Percentiles rank a stretch among this genome's conserved stretches.
Evolutionary conservation across 2,329 filamentous ascomycete genomes (phyloP).

Genomic region (Colletotrichum phormii): DNA sequence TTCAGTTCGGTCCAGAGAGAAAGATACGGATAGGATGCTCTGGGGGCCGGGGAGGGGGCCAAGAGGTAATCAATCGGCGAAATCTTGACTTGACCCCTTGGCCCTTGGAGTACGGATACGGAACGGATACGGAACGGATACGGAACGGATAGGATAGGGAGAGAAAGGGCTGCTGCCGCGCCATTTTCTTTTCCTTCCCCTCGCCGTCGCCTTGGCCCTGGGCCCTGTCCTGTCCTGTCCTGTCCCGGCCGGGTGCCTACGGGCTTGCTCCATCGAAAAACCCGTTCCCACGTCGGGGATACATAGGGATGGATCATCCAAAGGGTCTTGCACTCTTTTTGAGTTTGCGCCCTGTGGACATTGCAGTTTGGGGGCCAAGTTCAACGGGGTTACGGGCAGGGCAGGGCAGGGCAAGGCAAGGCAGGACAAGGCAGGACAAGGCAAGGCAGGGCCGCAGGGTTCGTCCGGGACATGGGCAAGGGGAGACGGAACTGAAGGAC

Average conservation of each 20-base stretch:
- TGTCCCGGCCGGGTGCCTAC: neutral
- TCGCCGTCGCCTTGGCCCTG: neutral
- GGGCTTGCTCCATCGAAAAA: neutral
- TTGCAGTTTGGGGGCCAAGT: conserved; percentile 17
- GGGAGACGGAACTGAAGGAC: neutral
- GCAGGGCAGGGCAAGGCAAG: neutral
- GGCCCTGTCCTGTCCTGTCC: neutral
- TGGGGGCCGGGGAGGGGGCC: neutral
- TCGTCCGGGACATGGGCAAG: neutral
- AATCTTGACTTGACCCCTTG: conserved; percentile 12
- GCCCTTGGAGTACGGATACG: neutral
- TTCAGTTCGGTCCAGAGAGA: neutral
- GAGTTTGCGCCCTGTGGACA: conserved; percentile 22
- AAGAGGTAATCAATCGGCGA: conserved; percentile 8
- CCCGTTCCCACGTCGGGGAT: conserved; percentile 4
- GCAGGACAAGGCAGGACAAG: neutral
- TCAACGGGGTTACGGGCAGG: conserved; percentile 4
- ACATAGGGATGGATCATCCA: conserved; percentile 30
- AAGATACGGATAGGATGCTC: neutral
- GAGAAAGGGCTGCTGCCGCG: neutral
- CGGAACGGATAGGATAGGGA: neutral
- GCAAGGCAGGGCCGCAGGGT: neutral
- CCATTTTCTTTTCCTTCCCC: neutral
- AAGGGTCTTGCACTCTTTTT: conserved; percentile 28
- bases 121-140: neutral